Conservation (phyloP, 768 basidiomycete genomes). For the Phanerochaete carnosa region DNA sequence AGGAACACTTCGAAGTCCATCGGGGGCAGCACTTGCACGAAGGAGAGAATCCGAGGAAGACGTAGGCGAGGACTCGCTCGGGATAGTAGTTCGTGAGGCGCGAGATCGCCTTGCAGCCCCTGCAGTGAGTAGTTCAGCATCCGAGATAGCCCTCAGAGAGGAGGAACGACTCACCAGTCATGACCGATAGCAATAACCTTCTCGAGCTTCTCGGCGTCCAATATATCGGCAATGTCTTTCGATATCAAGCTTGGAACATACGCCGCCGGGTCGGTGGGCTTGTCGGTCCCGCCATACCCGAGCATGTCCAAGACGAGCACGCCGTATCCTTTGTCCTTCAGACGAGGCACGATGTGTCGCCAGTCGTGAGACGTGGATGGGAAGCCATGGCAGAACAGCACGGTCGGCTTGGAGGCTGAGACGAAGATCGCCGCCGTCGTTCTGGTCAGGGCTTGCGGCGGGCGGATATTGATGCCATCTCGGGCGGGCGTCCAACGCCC, state of each 20-base stretch:
- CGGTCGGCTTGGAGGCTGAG: too few species aligned
- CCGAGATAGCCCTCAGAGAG: background rate
- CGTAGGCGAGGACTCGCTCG: slow-evolving; percentile 38
- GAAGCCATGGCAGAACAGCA: slow-evolving; percentile 44
- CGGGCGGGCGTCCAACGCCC: too few species aligned
- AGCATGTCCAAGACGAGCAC: slow-evolving; percentile 45
- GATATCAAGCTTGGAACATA: slow-evolving; percentile 25
- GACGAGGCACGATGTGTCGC: slow-evolving; percentile 36
- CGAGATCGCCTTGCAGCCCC: slow-evolving; percentile 34
- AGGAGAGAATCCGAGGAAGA: slow-evolving; percentile 33
- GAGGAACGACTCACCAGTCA: slow-evolving; percentile 24
- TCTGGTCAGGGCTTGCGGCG: too few species aligned
- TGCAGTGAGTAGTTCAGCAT: slow-evolving; percentile 12
- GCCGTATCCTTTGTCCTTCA: slow-evolving; percentile 39
- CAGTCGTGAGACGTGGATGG: slow-evolving; percentile 40
- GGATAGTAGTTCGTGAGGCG: slow-evolving; percentile 36
- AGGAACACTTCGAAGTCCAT: slow-evolving; percentile 26
- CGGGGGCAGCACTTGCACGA: slow-evolving; percentile 25
- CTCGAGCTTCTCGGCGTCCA: slow-evolving; percentile 24
- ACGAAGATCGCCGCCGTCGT: too few species aligned
- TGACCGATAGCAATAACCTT: slow-evolving; percentile 31
- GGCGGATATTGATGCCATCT: too few species aligned
- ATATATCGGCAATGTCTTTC: slow-evolving; percentile 31
- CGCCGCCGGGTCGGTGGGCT: slow-evolving; percentile 28
- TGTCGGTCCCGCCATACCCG: slow-evolving; percentile 44